Base-by-base conservation (phyloP, 257 asterid genomes). In the Solanum chilense region DNA sequence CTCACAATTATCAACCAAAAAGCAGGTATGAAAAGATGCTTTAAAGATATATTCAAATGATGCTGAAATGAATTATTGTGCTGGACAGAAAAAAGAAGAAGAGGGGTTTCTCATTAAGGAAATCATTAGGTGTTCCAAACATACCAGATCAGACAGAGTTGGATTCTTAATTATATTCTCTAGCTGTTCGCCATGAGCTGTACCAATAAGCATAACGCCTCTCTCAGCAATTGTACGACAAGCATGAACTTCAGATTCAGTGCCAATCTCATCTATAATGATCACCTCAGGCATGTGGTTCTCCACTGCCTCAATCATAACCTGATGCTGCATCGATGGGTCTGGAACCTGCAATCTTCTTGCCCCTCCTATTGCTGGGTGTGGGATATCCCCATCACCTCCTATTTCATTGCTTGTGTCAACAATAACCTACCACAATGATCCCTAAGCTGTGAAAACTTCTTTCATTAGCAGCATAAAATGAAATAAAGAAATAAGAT, bases 201-300 rank as follows among this genome's bases (percentile, higher is more conserved):
- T 94, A 86, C 96, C 98, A 71, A 95, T 91, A 90, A 95, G 96
- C 98, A 95, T 94, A 56, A 95, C 94, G 71, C 98, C 98, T 93
- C 98, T 93, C 91, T 95, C 95, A 29, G 96, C 95, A 85, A 95
- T 93, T 76, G 96, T 90, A 73, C 96, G 93, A 80, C 98, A 95
- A 87, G 98, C 98, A 74, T 89, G 91, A 86, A 94, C 98, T 88
- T 95, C 98, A 86, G 94, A 93, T 88, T 91, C 93, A 58, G 97
- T 93, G 71, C 98, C 92, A 86, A 95, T 94, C 92, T 94, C 98
- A 87, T 95, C 98, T 69, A 94, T 90, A 85, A 95, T 91, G 82
- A 94, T 95, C 89, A 95, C 98, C 92, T 95, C 94, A 37, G 98
- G 98, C 98, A 93, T 95, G 92, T 95, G 98, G 89, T 94, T 95